These are phyloP conservation scores for Themeda triandra DNA, from an alignment of 176 grass and related monocot species.

Conservation along the genomic window DNA sequence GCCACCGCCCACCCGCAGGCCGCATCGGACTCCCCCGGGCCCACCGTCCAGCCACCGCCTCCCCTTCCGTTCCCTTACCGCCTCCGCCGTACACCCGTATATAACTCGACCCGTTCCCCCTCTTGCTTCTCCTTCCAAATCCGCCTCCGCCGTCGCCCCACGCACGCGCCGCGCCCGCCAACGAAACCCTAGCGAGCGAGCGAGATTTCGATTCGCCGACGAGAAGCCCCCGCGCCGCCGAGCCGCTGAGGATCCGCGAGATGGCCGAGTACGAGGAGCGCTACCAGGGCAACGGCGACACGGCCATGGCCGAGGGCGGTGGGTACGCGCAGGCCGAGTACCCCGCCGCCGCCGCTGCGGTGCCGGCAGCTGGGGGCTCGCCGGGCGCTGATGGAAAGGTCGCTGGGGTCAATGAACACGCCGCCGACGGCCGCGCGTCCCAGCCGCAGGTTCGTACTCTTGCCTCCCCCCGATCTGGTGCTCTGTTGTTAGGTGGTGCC, in stretches of 20 bases:
- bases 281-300: neutral
- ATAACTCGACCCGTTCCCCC: neutral
- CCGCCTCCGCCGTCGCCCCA: too few relatives aligned
- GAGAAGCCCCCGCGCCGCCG: neutral
- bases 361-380: too few relatives aligned
- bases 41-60: too few relatives aligned
- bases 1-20: neutral
- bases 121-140: neutral
- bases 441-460: slow-evolving; percentile 36
- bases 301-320: neutral
- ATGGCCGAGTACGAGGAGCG: slow-evolving; percentile 45
- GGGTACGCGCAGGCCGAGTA: slow-evolving; percentile 17
- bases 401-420: slow-evolving; percentile 51
- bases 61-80: too few relatives aligned
- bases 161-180: too few relatives aligned
- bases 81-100: neutral
- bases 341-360: slow-evolving; percentile 2
- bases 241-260: neutral
- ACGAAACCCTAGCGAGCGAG: slow-evolving; percentile 25
- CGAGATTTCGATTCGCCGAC: neutral
- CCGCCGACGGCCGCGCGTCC: slow-evolving; percentile 52
- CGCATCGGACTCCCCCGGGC: neutral
- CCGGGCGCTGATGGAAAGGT: slow-evolving; percentile 44
- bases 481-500: neutral
- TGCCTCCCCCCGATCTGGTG: neutral